Conservation (phyloP, 2,329 filamentous ascomycete genomes). For the Trichothecium roseum region DNA sequence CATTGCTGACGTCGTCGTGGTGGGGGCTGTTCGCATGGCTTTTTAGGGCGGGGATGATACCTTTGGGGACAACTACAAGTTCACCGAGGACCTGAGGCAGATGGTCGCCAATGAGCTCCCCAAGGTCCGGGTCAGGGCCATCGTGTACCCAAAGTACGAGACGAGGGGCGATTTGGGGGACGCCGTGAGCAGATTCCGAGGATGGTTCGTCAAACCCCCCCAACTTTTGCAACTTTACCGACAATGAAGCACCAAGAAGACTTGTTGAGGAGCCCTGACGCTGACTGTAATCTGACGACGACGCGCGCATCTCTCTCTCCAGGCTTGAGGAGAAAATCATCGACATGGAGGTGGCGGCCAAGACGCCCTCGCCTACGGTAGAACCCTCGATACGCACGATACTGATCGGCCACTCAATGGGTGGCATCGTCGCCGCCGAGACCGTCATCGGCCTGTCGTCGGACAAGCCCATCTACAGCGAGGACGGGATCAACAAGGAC, state of each 20-base stretch:
- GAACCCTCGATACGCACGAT: conserved; percentile 77
- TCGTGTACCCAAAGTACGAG: conserved; percentile 74
- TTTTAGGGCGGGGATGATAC: conserved; percentile 64
- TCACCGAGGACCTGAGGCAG: conserved; percentile 60
- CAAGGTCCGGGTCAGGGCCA: conserved; percentile 53
- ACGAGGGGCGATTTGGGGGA: conserved; percentile 67
- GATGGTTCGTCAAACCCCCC: conserved; percentile 44
- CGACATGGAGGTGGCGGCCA: conserved; percentile 78
- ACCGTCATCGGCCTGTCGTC: conserved; percentile 62
- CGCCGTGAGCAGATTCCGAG: conserved; percentile 62
- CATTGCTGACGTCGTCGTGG: too few relatives aligned
- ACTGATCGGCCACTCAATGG: conserved; percentile 81
- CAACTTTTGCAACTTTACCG: too few relatives aligned
- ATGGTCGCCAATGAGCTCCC: conserved; percentile 57
- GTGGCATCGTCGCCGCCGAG: conserved; percentile 89
- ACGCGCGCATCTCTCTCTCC: too few relatives aligned
- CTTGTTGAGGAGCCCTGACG: too few relatives aligned
- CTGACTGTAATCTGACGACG: too few relatives aligned
- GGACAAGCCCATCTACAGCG: conserved; percentile 41
- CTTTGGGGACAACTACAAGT: conserved; percentile 54
- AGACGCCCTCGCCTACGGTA: conserved; percentile 72
- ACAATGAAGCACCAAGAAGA: too few relatives aligned
- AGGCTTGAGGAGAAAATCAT: conserved; percentile 89
- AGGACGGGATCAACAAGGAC: conserved; percentile 27
- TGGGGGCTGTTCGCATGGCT: too few relatives aligned